These are phyloP conservation scores for Solanum peruvianum DNA, from an alignment of 257 asterid genomes.

Conservation along the genomic window DNA sequence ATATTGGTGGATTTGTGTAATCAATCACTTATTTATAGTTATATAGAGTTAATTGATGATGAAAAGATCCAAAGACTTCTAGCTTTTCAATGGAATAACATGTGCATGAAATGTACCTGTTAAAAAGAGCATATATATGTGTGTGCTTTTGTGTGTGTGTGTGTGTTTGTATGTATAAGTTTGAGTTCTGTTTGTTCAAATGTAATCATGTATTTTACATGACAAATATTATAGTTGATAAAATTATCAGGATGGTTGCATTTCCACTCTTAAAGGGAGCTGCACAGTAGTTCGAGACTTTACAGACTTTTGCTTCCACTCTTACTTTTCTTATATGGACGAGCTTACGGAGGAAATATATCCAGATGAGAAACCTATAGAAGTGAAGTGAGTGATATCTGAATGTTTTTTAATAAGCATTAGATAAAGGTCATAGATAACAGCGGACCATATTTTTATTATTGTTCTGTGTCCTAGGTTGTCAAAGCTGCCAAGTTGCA, in stretches of 20 bases:
- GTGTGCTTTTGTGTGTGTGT: neutral
- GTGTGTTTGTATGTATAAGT: neutral
- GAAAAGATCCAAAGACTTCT: neutral
- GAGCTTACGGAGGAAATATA: slow-evolving; percentile 53
- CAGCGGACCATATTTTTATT: neutral
- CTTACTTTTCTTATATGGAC: slow-evolving; percentile 89
- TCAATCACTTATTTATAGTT: neutral
- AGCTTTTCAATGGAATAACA: neutral
- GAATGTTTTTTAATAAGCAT: neutral
- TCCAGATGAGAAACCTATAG: slow-evolving; percentile 50
- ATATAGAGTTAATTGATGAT: neutral
- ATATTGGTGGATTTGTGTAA: neutral
- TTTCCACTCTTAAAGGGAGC: slow-evolving; percentile 52
- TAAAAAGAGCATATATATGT: neutral
- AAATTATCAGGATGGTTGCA: slow-evolving; percentile 64
- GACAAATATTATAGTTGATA: slow-evolving; percentile 1
- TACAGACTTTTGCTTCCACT: slow-evolving; percentile 86
- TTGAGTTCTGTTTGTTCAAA: neutral
- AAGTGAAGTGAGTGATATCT: slow-evolving; percentile 45
- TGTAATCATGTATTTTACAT: neutral
- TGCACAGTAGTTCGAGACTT: slow-evolving; percentile 67
- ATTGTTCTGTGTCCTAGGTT: slow-evolving; percentile 21
- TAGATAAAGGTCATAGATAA: neutral
- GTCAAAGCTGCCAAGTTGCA: slow-evolving; percentile 51
- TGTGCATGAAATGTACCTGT: too few species aligned